These are phyloP conservation scores for Antitrichia curtipendula DNA, from an alignment of 225 moss, liverwort and hornwort genomes.

Conservation along the genomic window DNA sequence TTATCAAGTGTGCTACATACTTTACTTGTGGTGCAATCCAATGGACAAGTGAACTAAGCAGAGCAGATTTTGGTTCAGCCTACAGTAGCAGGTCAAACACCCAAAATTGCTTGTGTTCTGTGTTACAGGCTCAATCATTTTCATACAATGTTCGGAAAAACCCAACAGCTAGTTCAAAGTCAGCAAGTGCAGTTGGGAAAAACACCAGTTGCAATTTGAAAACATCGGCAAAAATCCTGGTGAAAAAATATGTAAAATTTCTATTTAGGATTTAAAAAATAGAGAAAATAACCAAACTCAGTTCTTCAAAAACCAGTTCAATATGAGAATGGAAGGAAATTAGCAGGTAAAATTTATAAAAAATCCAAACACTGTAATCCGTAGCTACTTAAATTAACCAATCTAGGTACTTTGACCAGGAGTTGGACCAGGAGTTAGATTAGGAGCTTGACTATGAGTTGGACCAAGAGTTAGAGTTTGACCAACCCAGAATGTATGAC, in stretches of 20 bases:
- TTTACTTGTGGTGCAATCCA: constrained; percentile 27
- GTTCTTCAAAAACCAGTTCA: too few relatives aligned
- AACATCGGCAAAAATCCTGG: too few relatives aligned
- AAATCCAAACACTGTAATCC: too few relatives aligned
- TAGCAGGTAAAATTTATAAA: too few relatives aligned
- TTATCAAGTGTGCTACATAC: background rate
- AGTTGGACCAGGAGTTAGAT: background rate
- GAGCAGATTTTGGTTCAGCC: constrained; percentile 43
- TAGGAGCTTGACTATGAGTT: background rate
- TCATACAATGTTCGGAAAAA: too few relatives aligned
- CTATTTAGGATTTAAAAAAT: too few relatives aligned
- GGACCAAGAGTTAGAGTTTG: background rate
- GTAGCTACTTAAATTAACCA: background rate
- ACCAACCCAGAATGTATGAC: background rate
- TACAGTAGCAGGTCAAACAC: constrained; percentile 6
- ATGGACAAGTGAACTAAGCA: constrained; percentile 33
- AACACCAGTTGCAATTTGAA: too few relatives aligned
- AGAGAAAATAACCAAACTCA: too few relatives aligned
- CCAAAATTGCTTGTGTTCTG: background rate
- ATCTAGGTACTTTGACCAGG: background rate
- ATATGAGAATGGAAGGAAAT: too few relatives aligned
- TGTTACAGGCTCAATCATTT: background rate
- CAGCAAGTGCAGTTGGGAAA: too few relatives aligned
- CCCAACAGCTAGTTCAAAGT: too few relatives aligned
- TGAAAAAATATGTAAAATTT: too few relatives aligned